Percentiles rank a stretch among this genome's conserved stretches.
Evolutionary conservation across 805 yeast genomes (phyloP).

Genomic region (Kuraishia cidri): DNA sequence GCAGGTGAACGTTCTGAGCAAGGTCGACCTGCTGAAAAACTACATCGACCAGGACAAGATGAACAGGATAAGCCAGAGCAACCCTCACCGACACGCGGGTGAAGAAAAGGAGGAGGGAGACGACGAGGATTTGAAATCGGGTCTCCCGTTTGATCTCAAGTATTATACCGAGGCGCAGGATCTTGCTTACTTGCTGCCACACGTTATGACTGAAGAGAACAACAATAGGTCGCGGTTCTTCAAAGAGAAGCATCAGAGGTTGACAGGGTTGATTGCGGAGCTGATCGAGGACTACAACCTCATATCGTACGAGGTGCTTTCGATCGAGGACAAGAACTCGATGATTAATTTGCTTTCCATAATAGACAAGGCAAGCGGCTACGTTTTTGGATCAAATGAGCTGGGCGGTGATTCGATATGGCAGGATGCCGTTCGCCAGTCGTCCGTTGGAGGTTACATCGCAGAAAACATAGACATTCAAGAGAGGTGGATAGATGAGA

Average conservation of each 20-base stretch:
- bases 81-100: too few species aligned
- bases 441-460: slow-evolving; percentile 37
- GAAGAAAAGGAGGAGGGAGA: too few species aligned
- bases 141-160: slow-evolving; percentile 72
- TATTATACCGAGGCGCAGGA: slow-evolving; percentile 93
- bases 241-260: slow-evolving; percentile 32
- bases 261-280: slow-evolving; percentile 75
- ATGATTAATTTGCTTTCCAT: slow-evolving; percentile 77
- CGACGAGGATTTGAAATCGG: slow-evolving; percentile 36
- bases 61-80: slow-evolving; percentile 5
- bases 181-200: slow-evolving; percentile 56
- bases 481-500: slow-evolving; percentile 91
- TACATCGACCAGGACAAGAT: slow-evolving; percentile 25
- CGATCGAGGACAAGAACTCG: slow-evolving; percentile 85
- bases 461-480: slow-evolving; percentile 63
- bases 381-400: slow-evolving; percentile 86
- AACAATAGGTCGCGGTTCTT: slow-evolving; percentile 45
- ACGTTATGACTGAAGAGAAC: slow-evolving; percentile 63
- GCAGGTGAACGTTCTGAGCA: slow-evolving; percentile 86
- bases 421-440: slow-evolving; percentile 89
- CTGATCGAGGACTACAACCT: slow-evolving; percentile 80
- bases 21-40: slow-evolving; percentile 70
- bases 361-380: slow-evolving; percentile 90
- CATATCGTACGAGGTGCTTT: slow-evolving; percentile 80
- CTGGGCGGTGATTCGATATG: slow-evolving; percentile 96